Base-by-base conservation (phyloP, 805 yeast genomes). In the Candida sakaeoensis region DNA sequence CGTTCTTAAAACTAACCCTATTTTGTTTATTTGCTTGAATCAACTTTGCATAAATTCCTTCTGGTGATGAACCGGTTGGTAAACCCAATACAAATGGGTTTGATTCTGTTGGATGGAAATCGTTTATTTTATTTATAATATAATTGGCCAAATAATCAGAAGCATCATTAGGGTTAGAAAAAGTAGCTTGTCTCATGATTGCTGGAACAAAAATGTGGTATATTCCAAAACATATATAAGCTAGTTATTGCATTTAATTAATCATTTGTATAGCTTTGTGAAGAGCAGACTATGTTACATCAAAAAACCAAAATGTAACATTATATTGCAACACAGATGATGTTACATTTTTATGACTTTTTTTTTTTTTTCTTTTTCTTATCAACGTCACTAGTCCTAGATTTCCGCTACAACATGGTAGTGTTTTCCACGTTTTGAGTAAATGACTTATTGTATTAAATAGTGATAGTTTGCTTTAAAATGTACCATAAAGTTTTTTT, bases 51-150 rank as follows among this genome's bases (percentile, higher is more conserved):
- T 77, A 77, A 9, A 77, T 72, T 3, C 72, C 74, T 50, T 75
- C 80, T 10, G 82, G 82, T 4, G 80, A 75, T 4, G 81, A 76
- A 2, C 82, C 82, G 2, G 82, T 77, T 23, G 82, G 82, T 34
- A 78, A 66, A 2, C 82, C 82, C 32, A 77, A 51, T 1, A 78
- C 78, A 50, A 71, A 75, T 12, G 82, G 81, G 31, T 55, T 63
- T 2, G 48, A 40, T 3, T 68, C 49, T 9, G 77, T 63, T 10
- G 82, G 80, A 2, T 42, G 46, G 42, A 75, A 76, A 0, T 47
- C 53, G 44, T 60, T 72, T 54, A 77, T 76, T 39, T 52, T 56
- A 28, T 54, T 45, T 13, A 73, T 63, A 23, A 77, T 71, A 52
- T 72, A 61, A 30, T 64, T 60, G 14, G 80, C 81, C 37, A 74